These are phyloP conservation scores for Sporopachydermia cereana DNA, from an alignment of 1,139 yeast species.

Conservation along the genomic window DNA sequence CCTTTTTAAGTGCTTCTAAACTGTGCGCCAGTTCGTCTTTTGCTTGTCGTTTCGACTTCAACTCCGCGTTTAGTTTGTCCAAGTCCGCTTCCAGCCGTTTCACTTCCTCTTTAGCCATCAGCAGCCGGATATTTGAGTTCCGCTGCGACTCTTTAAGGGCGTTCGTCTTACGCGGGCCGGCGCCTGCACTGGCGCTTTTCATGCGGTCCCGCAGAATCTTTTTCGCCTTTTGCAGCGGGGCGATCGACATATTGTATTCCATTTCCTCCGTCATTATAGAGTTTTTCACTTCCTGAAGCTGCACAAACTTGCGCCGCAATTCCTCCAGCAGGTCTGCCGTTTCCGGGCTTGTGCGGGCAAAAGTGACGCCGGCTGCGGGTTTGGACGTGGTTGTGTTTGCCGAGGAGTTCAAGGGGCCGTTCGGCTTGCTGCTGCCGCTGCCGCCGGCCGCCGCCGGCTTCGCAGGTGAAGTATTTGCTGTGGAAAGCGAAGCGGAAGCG, in stretches of 20 bases:
- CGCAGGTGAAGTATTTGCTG: too few relatives aligned
- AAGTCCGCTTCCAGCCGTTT: slow-evolving; percentile 1
- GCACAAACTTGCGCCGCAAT: neutral
- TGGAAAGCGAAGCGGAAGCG: too few relatives aligned
- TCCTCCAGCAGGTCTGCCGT: too few relatives aligned
- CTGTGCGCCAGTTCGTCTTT: neutral
- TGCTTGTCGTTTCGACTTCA: neutral
- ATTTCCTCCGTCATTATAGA: neutral
- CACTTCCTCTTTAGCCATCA: slow-evolving; percentile 4
- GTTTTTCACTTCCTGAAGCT: slow-evolving; percentile 3
- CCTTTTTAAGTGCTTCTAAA: neutral
- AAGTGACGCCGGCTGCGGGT: too few relatives aligned
- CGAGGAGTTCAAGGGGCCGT: neutral
- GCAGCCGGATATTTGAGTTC: neutral
- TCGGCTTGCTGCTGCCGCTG: too few relatives aligned
- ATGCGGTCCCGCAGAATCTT: slow-evolving; percentile 1
- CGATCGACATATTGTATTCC: neutral
- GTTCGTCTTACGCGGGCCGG: neutral
- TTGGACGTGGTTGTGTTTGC: neutral
- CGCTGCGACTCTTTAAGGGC: neutral
- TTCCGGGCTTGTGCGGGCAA: too few relatives aligned
- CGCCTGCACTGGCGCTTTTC: neutral
- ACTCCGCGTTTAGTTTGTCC: neutral
- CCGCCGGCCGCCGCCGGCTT: too few relatives aligned
- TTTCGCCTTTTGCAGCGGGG: slow-evolving; percentile 4